phyloP scores from a whole-genome alignment of 2,329 filamentous ascomycete genomes.

The Colletotrichum shisoi region DNA sequence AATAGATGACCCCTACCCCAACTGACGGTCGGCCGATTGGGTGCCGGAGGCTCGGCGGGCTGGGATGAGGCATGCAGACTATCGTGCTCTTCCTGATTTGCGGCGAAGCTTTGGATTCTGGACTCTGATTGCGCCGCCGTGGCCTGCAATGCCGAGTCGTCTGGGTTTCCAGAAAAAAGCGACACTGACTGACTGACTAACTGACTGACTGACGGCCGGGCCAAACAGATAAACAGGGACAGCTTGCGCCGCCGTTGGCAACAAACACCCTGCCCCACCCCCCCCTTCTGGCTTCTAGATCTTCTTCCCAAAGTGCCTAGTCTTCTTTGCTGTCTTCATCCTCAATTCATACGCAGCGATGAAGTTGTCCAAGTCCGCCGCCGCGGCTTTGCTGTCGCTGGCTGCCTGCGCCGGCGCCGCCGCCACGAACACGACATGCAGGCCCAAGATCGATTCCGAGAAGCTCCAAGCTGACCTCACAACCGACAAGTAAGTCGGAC shows the following conservation, averaged over 20 bases:
- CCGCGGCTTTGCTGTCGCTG: slow-evolving; percentile 35
- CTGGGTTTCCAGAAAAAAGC: background rate
- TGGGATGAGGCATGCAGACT: slow-evolving; percentile 30
- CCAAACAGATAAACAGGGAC: background rate
- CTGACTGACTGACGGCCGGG: too few species aligned
- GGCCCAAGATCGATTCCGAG: slow-evolving; percentile 39
- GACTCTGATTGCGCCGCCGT: too few species aligned
- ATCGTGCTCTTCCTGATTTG: slow-evolving; percentile 3
- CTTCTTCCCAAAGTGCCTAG: too few species aligned
- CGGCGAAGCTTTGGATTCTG: background rate
- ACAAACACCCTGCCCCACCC: too few species aligned
- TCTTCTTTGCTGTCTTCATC: background rate
- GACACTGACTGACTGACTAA: too few species aligned
- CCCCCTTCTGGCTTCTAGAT: too few species aligned
- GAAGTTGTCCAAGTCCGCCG: slow-evolving; percentile 34
- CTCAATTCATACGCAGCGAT: slow-evolving; percentile 14
- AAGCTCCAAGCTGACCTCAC: slow-evolving; percentile 37
- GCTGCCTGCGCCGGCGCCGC: slow-evolving; percentile 18
- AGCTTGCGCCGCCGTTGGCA: too few species aligned
- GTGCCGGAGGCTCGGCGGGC: slow-evolving; percentile 23
- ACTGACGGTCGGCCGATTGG: slow-evolving; percentile 29
- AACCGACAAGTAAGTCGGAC: slow-evolving; percentile 34
- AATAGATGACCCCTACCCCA: slow-evolving; percentile 12
- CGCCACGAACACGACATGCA: slow-evolving; percentile 32
- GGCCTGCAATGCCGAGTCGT: background rate